Percentiles rank a stretch among this genome's conserved stretches.
These are phyloP conservation scores for Gaultheria prostrata DNA, from an alignment of 148 eudicot species.

Conservation along the genomic window DNA sequence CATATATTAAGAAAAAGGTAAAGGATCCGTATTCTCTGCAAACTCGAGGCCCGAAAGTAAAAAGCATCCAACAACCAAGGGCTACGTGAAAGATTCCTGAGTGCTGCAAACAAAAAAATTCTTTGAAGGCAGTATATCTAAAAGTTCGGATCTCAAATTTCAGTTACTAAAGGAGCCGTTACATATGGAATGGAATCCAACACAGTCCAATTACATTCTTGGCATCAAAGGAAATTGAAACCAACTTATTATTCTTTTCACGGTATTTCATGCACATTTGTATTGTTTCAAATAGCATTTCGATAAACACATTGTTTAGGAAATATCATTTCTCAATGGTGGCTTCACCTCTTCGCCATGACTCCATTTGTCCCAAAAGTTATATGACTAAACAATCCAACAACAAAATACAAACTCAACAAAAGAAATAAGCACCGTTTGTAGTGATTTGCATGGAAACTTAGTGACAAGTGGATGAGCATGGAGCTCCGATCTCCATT, in stretches of 20 bases:
- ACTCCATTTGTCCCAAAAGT: not conserved
- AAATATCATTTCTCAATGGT: not conserved
- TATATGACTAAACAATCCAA: not conserved
- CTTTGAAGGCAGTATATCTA: not conserved
- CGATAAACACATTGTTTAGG: not conserved
- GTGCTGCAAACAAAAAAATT: conserved; percentile 45
- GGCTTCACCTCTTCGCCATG: not conserved
- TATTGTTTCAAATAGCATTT: not conserved
- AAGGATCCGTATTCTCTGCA: conserved; percentile 67
- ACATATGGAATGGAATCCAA: not conserved
- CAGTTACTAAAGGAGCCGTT: not conserved
- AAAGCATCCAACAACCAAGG: conserved; percentile 64
- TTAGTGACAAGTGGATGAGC: not conserved
- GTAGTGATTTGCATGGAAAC: not conserved
- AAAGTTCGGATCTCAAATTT: not conserved
- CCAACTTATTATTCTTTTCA: not conserved
- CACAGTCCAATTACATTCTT: not conserved
- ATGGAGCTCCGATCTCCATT: not conserved
- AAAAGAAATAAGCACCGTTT: not conserved
- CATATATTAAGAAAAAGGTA: conserved; percentile 64
- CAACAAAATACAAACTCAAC: not conserved
- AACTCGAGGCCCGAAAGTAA: conserved; percentile 71
- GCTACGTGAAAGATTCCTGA: conserved; percentile 60
- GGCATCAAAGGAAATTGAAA: not conserved
- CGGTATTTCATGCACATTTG: not conserved